Evolutionary conservation across 176 grass and related monocot species (phyloP), one percentile per base, ranked within the genome.

Genomic region (Zoysia japonica): DNA sequence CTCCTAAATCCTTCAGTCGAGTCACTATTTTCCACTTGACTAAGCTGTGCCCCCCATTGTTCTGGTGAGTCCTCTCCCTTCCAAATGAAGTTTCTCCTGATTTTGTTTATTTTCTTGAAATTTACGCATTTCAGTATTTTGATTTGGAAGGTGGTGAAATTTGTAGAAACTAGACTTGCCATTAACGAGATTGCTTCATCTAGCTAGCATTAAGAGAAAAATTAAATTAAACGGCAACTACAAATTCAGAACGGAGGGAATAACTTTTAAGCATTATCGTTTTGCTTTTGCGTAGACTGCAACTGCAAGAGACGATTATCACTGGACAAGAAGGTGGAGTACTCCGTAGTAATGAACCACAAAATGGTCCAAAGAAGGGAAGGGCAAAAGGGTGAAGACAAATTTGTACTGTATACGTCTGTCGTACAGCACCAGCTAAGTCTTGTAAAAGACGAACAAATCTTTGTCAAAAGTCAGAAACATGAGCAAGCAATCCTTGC

Each of bases 381-480:
- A 12, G 1, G 11, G 37, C 28, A 14, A 14, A 37, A 38, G 47
- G 11, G 11, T 45, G 64, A 16, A 47, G 14, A 49, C 47, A 28
- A 39, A 78, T 44, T 51, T 14, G 12, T 19, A 46, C 10, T 49
- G 1, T 9, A 45, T 36, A 70, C 28, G 28, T 28, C 28, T 28
- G 28, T 28, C 54, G 15, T 57, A 49, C 14, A 37, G 20, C 48
- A 3, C 35, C 36, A 60, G n/a, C 70, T 55, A 74, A 67, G 57
- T 37, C 11, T 1, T 37, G 62, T 12, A 75, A 65, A 61, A 3
- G 77, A 71, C 78, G 70, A 85, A 72, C 5, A 72, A 11, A 72
- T 85, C 82, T 44, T 41, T 45, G 74, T 85, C 48, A 73, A 71
- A 59, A 57, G 67, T 80, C 72, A 64, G 82, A 81, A 71, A 46